Percentiles rank a stretch among this genome's conserved stretches.
Conservation (phyloP, 441 rosid species). For the Aleurites moluccanus region DNA sequence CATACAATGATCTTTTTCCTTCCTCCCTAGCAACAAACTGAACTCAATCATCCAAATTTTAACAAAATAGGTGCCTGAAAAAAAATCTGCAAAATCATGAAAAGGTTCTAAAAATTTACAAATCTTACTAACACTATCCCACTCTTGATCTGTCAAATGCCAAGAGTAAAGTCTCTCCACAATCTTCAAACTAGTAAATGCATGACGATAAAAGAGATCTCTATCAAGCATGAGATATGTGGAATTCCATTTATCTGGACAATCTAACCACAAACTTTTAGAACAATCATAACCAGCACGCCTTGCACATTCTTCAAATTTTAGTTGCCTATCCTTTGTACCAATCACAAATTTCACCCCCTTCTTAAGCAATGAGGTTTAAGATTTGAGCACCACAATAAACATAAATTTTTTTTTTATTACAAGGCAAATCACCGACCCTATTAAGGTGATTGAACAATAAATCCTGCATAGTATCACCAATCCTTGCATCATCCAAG, state of each 20-base stretch:
- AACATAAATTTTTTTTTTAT: neutral
- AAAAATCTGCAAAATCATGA: neutral
- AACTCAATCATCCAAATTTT: neutral
- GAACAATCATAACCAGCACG: neutral
- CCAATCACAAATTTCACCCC: neutral
- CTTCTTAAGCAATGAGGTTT: neutral
- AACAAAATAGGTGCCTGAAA: neutral
- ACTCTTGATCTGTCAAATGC: neutral
- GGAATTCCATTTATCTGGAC: neutral
- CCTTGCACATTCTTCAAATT: neutral
- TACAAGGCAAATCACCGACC: neutral
- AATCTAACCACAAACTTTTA: neutral
- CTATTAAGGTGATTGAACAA: neutral
- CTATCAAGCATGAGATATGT: neutral
- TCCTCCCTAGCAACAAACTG: neutral
- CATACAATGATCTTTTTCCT: neutral
- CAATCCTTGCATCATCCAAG: neutral
- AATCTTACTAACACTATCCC: neutral
- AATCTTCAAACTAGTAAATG: neutral
- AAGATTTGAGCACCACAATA: neutral
- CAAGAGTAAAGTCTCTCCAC: neutral
- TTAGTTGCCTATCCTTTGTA: neutral
- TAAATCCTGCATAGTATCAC: neutral
- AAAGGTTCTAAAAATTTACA: neutral
- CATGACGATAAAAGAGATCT: neutral